Percentiles rank a stretch among this genome's conserved stretches.
phyloP scores from a whole-genome alignment of 257 asterid species.

The Ophiorrhiza pumila region DNA sequence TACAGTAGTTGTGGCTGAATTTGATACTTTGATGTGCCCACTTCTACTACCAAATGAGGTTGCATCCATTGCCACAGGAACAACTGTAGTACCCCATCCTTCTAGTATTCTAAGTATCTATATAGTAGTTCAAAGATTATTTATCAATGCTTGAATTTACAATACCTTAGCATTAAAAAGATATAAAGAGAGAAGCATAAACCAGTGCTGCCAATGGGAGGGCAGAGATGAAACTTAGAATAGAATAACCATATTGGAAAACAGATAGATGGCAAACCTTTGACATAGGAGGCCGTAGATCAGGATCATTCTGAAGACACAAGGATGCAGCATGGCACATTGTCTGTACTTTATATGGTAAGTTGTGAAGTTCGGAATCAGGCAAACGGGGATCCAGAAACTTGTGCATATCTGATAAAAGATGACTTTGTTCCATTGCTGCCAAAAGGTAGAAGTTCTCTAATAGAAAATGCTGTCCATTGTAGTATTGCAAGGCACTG shows the following conservation, averaged over 20 bases:
- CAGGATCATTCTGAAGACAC: conserved; percentile 79
- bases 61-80: conserved; percentile 38
- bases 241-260: background rate
- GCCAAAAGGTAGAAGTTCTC: conserved; percentile 44
- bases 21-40: conserved; percentile 46
- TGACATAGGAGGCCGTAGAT: conserved; percentile 75
- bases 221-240: background rate
- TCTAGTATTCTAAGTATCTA: conserved; percentile 74
- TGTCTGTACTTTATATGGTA: conserved; percentile 62
- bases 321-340: conserved; percentile 66
- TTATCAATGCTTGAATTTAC: background rate
- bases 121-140: background rate
- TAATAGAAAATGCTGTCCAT: conserved; percentile 38
- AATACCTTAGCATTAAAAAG: background rate
- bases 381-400: conserved; percentile 49
- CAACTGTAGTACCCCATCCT: conserved; percentile 43
- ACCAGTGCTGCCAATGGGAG: background rate
- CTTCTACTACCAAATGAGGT: conserved; percentile 57
- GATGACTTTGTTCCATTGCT: conserved; percentile 44
- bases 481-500: conserved; percentile 46
- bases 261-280: conserved; percentile 41
- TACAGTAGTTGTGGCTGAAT: conserved; percentile 26
- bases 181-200: background rate
- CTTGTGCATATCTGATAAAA: conserved; percentile 45
- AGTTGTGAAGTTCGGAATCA: conserved; percentile 33